These are phyloP conservation scores for Eimeria sp. DNA, from an alignment of 169 alveolate species.

Conservation along the genomic window DNA sequence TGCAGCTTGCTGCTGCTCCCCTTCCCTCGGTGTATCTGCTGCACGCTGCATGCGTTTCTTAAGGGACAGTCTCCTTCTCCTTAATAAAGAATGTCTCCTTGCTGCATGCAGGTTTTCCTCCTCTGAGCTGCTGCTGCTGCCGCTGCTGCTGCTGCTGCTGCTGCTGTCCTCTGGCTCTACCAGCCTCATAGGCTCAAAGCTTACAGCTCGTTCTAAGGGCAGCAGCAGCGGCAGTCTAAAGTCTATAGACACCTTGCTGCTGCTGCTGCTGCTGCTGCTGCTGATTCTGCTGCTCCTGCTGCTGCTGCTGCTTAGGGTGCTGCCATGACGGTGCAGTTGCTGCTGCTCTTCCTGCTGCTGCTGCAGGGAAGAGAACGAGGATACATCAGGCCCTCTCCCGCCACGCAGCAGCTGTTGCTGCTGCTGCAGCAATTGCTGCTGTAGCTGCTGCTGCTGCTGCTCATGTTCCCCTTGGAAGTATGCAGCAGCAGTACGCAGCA, in stretches of 20 bases:
- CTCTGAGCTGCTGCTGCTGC: conserved; percentile 12
- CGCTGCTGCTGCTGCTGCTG: background rate
- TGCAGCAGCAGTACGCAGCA: conserved; percentile 49
- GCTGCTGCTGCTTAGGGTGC: conserved; percentile 26
- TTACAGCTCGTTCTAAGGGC: background rate
- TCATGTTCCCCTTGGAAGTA: background rate
- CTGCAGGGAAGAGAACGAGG: background rate
- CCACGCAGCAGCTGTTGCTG: background rate
- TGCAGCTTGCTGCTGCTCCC: too few relatives aligned
- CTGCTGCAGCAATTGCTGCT: conserved; percentile 30
- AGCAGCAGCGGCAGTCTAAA: conserved; percentile 17
- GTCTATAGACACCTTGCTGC: background rate
- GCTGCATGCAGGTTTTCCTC: conserved; percentile 17
- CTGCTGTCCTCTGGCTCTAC: conserved; percentile 34
- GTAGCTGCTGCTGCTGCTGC: conserved; percentile 25
- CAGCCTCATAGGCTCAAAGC: background rate
- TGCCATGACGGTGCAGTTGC: background rate
- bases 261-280: conserved; percentile 23
- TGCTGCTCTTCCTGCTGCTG: conserved; percentile 33
- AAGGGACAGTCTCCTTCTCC: background rate
- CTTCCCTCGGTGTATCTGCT: too few relatives aligned
- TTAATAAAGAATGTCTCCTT: background rate
- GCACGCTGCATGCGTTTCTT: background rate
- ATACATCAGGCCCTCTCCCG: background rate
- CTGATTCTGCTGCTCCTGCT: conserved; percentile 11